phyloP scores from a whole-genome alignment of 2,329 filamentous ascomycete species.

The Exophiala phaeomuriformis region DNA sequence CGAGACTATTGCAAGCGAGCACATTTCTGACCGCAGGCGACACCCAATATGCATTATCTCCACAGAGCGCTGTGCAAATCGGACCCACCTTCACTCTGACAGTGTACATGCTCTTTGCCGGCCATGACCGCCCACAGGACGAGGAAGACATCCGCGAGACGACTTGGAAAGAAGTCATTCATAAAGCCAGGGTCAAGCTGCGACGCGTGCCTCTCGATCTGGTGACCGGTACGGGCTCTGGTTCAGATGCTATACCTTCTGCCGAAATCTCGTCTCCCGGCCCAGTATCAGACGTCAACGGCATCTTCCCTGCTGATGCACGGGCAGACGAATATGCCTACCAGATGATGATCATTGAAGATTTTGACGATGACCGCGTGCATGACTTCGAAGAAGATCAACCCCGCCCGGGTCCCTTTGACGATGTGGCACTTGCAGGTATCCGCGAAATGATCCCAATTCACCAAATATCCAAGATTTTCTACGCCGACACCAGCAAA shows the following conservation, averaged over 20 bases:
- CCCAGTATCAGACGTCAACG: background rate
- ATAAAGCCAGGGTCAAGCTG: slow-evolving; percentile 81
- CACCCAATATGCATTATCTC: slow-evolving; percentile 64
- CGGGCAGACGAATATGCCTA: slow-evolving; percentile 64
- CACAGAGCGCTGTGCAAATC: slow-evolving; percentile 64
- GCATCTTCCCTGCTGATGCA: slow-evolving; percentile 36
- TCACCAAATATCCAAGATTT: slow-evolving; percentile 77
- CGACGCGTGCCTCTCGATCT: slow-evolving; percentile 59
- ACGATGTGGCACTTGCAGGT: slow-evolving; percentile 55
- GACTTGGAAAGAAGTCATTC: slow-evolving; percentile 93
- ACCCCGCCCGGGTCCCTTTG: slow-evolving; percentile 50
- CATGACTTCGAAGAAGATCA: slow-evolving; percentile 59
- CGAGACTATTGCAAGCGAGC: slow-evolving; percentile 82
- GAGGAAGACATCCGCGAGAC: slow-evolving; percentile 56
- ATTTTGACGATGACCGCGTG: slow-evolving; percentile 64
- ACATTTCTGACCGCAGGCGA: slow-evolving; percentile 84
- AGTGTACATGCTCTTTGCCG: slow-evolving; percentile 89
- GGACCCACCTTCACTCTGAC: slow-evolving; percentile 81
- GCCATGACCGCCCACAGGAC: slow-evolving; percentile 58
- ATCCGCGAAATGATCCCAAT: slow-evolving; percentile 61
- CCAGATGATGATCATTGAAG: slow-evolving; percentile 73
- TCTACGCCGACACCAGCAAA: slow-evolving; percentile 85
- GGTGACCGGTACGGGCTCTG: slow-evolving; percentile 31
- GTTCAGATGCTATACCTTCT: slow-evolving; percentile 32
- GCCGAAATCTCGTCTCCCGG: slow-evolving; percentile 23